Base-by-base conservation (phyloP, 495 filamentous ascomycete species). In the Aspergillus cristatus region DNA sequence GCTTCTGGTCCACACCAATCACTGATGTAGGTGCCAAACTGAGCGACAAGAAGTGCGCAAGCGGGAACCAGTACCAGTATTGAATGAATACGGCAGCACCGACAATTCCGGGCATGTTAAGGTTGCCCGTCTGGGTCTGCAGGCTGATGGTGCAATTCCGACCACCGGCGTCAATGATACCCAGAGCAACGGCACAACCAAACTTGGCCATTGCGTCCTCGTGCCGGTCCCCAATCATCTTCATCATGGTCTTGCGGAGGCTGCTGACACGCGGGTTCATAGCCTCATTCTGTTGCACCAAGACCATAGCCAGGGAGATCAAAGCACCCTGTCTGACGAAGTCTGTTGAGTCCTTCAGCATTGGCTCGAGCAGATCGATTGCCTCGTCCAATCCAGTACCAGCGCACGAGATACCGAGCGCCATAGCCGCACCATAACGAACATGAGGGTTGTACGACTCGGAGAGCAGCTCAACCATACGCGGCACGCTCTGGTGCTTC, bases 61-160 rank as follows among this genome's bases (percentile, higher is more conserved):
- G 78, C 33, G 93, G 93, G 78, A 99, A 99, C 93, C 93, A 99
- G 65, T 99, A 99, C 93, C 93, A 99, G 67, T 99, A 99, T 59
- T 99, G 93, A 6, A 86, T 91, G 67, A 99, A 99, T 18, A 99
- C 83, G 28, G 87, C 88, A 77, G 94, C 94, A 43, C 93, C 93
- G 14, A 99, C 89, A 41, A 97, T 91, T 40, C 85, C 93, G 13
- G 86, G 76, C 86, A 97, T 91, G 67, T 97, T 96, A 43, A 99
- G 73, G 50, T 95, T 99, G 39, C 93, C 93, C 0, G 91, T 95
- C 65, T 93, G 90, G 1, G 93, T 99, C 56, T 97, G 91, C 37
- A 99, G 71, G 32, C 89, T 88, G 44, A 99, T 96, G 11, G 93
- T 94, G 71, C 91, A 97, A 61, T 99, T 99, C 14, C 93, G 83